Evolutionary conservation across 1,284 basidiomycete species (phyloP), one percentile per base, ranked within the genome.

Genomic region (Bondarzewia mesenterica): DNA sequence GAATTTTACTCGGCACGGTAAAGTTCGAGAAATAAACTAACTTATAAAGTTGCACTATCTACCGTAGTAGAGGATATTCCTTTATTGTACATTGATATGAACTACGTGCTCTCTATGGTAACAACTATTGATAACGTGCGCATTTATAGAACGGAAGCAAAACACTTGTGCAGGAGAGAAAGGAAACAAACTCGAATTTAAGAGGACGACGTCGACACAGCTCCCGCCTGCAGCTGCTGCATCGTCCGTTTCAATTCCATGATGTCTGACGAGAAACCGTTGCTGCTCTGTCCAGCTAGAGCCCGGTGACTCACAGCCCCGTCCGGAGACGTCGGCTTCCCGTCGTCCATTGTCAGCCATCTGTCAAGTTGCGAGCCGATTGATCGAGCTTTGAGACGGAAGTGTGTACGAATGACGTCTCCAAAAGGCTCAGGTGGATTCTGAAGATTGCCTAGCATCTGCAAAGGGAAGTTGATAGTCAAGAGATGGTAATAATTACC

Each of bases 381-480:
- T 1, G 76, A 74, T 38, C 71, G 71, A 1, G 88, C 80, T 62
- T 94, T 95, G 46, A 94, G 69, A n/a, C 84, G 75, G 71, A 91
- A 95, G 65, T 95, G 93, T 0, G 90, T 93, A 37, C 78, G 80
- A 58, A 96, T 85, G 50, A 93, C 78, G 52, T 90, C 85, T 37
- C 69, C 80, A 60, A 92, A 94, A 48, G 85, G 81, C 54, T 84
- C 86, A 10, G 90, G 89, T 18, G 90, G 87, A 41, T 75, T 77
- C 63, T 81, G 85, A 56, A 95, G 67, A 60, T 87, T 90, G 29
- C 79, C 84, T n/a, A 92, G 71, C 88, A 92, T 91, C 86, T 89
- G 56, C 52, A 59, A 4, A 41, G 29, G 16, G 25, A 25, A 16
- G 40, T 41, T 20, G 35, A 32, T 32, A 44, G 40, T 36, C 12